phyloP scores from a whole-genome alignment of 805 yeast species.

The Candida oleophila region DNA sequence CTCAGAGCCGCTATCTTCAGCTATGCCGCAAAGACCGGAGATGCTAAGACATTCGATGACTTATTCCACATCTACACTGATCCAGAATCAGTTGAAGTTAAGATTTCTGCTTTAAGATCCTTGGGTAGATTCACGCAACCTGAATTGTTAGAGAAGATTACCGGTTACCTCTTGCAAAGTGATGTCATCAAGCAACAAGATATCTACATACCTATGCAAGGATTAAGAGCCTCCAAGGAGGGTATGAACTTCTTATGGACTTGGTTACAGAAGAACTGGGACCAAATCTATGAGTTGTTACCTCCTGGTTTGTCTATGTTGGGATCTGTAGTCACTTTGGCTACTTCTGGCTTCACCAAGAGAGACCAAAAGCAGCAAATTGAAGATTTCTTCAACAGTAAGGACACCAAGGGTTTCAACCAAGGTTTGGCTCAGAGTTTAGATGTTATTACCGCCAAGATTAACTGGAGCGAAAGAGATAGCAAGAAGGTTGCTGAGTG shows the following conservation, averaged over 20 bases:
- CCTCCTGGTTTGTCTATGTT: conserved; percentile 84
- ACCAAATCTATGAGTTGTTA: conserved; percentile 56
- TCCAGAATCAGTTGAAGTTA: conserved; percentile 65
- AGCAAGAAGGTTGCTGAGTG: conserved; percentile 44
- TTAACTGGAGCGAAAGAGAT: conserved; percentile 61
- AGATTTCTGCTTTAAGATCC: conserved; percentile 64
- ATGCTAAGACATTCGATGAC: conserved; percentile 59
- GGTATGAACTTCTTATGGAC: conserved; percentile 72
- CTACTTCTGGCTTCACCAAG: conserved; percentile 62
- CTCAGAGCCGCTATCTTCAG: conserved; percentile 64
- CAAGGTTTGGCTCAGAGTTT: conserved; percentile 64
- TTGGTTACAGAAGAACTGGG: conserved; percentile 79
- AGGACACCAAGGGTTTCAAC: conserved; percentile 62
- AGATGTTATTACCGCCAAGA: conserved; percentile 57
- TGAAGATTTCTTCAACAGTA: conserved; percentile 48
- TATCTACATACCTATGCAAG: conserved; percentile 72
- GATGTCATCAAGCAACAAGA: conserved; percentile 69
- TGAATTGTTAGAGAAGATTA: conserved; percentile 53
- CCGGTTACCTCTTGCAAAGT: conserved; percentile 51
- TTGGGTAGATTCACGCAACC: conserved; percentile 63
- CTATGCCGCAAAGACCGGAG: conserved; percentile 67
- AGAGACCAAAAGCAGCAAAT: conserved; percentile 51
- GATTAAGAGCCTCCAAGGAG: conserved; percentile 57
- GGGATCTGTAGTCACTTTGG: conserved; percentile 65
- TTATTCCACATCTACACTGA: conserved; percentile 58